Base-by-base conservation (phyloP, 1,284 basidiomycete species). In the Dichomitus squalens region DNA sequence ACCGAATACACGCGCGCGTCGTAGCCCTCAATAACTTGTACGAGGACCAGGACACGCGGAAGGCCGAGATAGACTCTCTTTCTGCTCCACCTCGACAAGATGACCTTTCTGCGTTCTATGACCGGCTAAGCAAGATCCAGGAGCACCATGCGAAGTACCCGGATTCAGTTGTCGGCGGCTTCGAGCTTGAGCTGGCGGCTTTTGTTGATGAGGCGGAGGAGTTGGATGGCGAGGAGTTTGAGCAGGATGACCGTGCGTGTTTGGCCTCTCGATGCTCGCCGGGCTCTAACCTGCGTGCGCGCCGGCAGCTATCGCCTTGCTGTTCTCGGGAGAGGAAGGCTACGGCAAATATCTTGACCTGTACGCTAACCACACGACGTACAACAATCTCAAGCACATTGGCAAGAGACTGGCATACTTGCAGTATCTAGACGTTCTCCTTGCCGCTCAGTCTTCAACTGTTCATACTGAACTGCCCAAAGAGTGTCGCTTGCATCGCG, bases 131-230 rank as follows among this genome's bases (percentile, higher is more conserved):
- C 70, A 93, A 91, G 81, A 87, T 99, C 73, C 93, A 95, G 78
- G 95, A 96, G 70, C 95, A 98, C 82, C 91, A 98, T 81, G 83
- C 84, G 73, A 95, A 93, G 79, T 97, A 98, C 81, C 95, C 94
- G 75, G 90, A 94, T 77, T 81, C 88, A 75, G 83, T 87, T 71
- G 80, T 89, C 77, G 86, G 87, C 71, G 86, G 88, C 64, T 87
- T 93, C 75, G 84, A 93, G 72, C 79, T 86, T 59, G 93, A 95
- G 76, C 80, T 96, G 64, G 86, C 88, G 54, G 83, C 87, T 67
- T 81, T 96, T 66, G 75, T 91, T 66, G 87, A 89, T 52, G 91
- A 92, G 58, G 85, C 86, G 59, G 87, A 90, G 61, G 80, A 77
- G 16, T 77, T 77, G 50, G 89, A 91, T 1, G 88, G 92, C 34